phyloP scores from a whole-genome alignment of 192 early-diverging fungal species.

The Phycomyces blakesleeanus region DNA sequence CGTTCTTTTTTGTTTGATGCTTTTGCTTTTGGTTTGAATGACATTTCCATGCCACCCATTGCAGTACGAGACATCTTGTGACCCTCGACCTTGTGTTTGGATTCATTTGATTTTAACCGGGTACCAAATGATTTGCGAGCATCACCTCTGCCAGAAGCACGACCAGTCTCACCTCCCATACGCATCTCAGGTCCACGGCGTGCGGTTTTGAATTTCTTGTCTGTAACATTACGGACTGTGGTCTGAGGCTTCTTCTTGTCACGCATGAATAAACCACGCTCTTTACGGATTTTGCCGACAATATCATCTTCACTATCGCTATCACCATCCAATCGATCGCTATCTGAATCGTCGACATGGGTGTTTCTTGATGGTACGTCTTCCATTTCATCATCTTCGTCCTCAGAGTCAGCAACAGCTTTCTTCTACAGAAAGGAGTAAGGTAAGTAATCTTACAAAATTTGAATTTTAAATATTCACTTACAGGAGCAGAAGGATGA shows the following conservation, averaged over 20 bases:
- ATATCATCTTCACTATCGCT: slow-evolving; percentile 42
- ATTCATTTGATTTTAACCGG: slow-evolving; percentile 17
- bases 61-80: slow-evolving; percentile 33
- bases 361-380: background rate
- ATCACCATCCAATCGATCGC: slow-evolving; percentile 15
- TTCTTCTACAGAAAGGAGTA: background rate
- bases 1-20: background rate
- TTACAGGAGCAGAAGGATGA: slow-evolving; percentile 39
- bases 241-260: slow-evolving; percentile 18
- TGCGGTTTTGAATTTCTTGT: slow-evolving; percentile 21
- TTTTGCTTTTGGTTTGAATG: slow-evolving; percentile 36
- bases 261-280: slow-evolving; percentile 22
- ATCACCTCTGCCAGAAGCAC: slow-evolving; percentile 11
- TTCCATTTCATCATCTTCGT: slow-evolving; percentile 25
- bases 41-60: slow-evolving; percentile 45
- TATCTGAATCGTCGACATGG: slow-evolving; percentile 6
- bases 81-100: slow-evolving; percentile 13
- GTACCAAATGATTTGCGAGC: slow-evolving; percentile 27
- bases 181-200: slow-evolving; percentile 21
- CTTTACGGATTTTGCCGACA: slow-evolving; percentile 33
- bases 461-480: background rate
- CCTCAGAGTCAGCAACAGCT: background rate
- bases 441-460: background rate
- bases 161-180: slow-evolving; percentile 11
- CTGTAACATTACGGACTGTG: slow-evolving; percentile 15